A percentile compares a stretch with the other conserved stretches of the same genome.
These are phyloP conservation scores for Cyberlindnera xylosilytica DNA, from an alignment of 805 yeast genomes.

Conservation along the genomic window DNA sequence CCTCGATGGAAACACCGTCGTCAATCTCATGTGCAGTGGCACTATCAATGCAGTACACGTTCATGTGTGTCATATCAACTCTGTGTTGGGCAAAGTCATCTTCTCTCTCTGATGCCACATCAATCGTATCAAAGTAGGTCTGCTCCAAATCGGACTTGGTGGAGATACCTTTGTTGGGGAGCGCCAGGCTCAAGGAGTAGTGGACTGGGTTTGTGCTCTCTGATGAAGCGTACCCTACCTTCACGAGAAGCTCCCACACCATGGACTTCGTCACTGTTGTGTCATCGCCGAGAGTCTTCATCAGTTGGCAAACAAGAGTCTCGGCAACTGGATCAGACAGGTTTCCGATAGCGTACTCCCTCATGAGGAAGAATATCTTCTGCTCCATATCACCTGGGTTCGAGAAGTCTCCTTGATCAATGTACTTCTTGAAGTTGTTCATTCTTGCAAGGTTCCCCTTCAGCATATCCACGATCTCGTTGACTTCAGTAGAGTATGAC, in stretches of 20 bases:
- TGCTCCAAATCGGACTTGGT: conserved; percentile 41
- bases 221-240: conserved; percentile 26
- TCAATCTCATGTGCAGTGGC: conserved; percentile 84
- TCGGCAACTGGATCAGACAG: conserved; percentile 44
- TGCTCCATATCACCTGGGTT: conserved; percentile 23
- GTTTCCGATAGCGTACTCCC: conserved; percentile 56
- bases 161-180: conserved; percentile 44
- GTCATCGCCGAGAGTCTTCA: conserved; percentile 28
- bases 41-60: conserved; percentile 82
- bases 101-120: conserved; percentile 16
- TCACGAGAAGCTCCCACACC: conserved; percentile 48
- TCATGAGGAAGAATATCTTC: conserved; percentile 43
- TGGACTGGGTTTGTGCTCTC: conserved; percentile 43
- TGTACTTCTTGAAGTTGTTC: conserved; percentile 24
- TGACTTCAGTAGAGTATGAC: conserved; percentile 32
- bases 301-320: conserved; percentile 43
- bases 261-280: conserved; percentile 51
- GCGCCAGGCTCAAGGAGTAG: conserved; percentile 44
- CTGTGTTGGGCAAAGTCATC: conserved; percentile 29
- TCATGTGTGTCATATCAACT: conserved; percentile 40
- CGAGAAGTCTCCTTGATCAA: conserved; percentile 12
- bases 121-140: conserved; percentile 36
- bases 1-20: conserved; percentile 76
- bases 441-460: conserved; percentile 24
- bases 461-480: conserved; percentile 29